Evolutionary conservation across 2,329 filamentous ascomycete genomes (phyloP).

Genomic region (Akanthomyces lecanii): DNA sequence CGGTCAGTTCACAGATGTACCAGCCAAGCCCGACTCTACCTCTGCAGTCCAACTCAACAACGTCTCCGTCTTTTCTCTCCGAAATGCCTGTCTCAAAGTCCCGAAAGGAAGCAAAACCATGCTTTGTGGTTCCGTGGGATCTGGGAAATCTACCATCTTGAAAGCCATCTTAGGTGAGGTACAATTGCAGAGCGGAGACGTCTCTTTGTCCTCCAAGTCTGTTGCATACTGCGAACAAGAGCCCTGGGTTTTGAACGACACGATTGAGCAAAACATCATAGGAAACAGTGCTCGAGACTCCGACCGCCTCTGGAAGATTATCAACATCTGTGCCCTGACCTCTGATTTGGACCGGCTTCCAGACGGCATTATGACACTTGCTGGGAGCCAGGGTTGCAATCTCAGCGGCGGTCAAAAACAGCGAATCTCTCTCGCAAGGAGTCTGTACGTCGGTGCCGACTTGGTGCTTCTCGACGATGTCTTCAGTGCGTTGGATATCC

Average conservation of each 20-base stretch:
- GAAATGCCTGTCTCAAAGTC: neutral
- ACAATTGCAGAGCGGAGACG: neutral
- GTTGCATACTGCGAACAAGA: conserved; percentile 25
- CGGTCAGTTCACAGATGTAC: too few relatives aligned
- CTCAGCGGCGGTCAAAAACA: conserved; percentile 29
- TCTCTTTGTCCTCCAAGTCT: conserved; percentile 7
- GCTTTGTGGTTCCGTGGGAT: conserved; percentile 32
- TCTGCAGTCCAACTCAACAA: too few relatives aligned
- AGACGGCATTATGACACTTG: conserved; percentile 29
- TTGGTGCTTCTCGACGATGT: conserved; percentile 30
- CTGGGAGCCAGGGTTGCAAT: conserved; percentile 34
- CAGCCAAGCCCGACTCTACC: too few relatives aligned
- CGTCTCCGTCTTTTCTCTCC: neutral
- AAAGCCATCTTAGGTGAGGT: conserved; percentile 30
- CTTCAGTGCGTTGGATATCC: conserved; percentile 29
- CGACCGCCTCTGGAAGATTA: conserved; percentile 24
- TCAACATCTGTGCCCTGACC: conserved; percentile 23
- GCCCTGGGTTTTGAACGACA: conserved; percentile 28
- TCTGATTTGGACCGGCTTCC: conserved; percentile 28
- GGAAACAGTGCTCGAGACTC: conserved; percentile 24
- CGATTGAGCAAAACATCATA: conserved; percentile 31
- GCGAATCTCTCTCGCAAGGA: conserved; percentile 22
- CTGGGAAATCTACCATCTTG: conserved; percentile 33
- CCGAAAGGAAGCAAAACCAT: conserved; percentile 20
- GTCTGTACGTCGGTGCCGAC: conserved; percentile 25